phyloP scores from a whole-genome alignment of 2,329 filamentous ascomycete genomes.

The Fusarium sp. region DNA sequence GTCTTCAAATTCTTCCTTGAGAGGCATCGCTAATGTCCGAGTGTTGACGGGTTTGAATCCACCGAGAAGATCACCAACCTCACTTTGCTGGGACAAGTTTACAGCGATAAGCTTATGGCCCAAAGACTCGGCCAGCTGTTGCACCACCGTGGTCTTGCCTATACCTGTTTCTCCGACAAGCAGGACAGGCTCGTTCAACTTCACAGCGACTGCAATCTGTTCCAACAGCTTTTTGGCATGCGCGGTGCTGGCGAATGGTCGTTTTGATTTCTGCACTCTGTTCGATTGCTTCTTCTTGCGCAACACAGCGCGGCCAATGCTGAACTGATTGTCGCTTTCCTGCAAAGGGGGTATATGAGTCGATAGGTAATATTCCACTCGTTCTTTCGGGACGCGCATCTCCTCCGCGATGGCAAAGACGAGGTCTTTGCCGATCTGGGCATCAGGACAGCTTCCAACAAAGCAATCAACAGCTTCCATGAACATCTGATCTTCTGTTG shows the following conservation, averaged over 20 bases:
- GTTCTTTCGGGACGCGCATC: constrained; percentile 85
- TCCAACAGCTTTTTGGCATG: constrained; percentile 88
- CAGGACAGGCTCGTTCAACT: constrained; percentile 86
- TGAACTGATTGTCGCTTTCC: constrained; percentile 66
- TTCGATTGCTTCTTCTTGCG: constrained; percentile 65
- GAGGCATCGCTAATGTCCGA: constrained; percentile 84
- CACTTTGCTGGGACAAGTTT: constrained; percentile 97
- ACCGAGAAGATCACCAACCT: constrained; percentile 93
- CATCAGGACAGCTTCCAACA: constrained; percentile 79
- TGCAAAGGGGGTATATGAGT: constrained; percentile 78
- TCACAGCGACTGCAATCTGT: constrained; percentile 84
- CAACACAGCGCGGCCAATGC: constrained; percentile 74
- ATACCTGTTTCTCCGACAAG: constrained; percentile 99
- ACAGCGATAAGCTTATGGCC: constrained; percentile 91
- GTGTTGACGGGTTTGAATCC: constrained; percentile 97
- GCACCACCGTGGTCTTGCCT: constrained; percentile 95
- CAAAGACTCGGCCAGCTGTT: constrained; percentile 86
- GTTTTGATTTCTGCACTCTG: constrained; percentile 62
- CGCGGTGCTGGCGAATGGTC: constrained; percentile 87
- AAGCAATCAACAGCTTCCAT: constrained; percentile 95
- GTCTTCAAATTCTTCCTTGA: constrained; percentile 94
- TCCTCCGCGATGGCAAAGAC: constrained; percentile 82
- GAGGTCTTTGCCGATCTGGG: constrained; percentile 67
- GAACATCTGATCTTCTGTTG: constrained; percentile 83
- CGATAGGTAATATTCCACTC: constrained; percentile 80